phyloP scores from a whole-genome alignment of 768 basidiomycete genomes.

The Mycena metata region DNA sequence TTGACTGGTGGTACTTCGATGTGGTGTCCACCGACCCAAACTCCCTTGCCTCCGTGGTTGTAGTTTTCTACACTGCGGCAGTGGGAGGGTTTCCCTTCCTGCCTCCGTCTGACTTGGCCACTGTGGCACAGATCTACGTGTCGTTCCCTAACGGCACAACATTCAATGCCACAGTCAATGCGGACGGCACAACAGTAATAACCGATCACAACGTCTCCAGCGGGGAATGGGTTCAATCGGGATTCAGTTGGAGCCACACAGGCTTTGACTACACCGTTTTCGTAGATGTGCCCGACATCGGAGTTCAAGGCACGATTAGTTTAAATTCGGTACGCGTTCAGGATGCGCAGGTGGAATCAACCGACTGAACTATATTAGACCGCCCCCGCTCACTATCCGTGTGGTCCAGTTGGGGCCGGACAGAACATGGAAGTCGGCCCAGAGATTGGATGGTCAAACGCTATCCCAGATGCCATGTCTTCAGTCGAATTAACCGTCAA shows the following conservation, averaged over 20 bases:
- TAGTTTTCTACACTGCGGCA: constrained; percentile 33
- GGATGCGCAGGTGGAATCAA: not conserved
- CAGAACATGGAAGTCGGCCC: constrained; percentile 31
- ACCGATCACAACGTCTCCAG: constrained; percentile 16
- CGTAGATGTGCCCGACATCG: constrained; percentile 29
- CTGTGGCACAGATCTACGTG: constrained; percentile 22
- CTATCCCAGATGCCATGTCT: constrained; percentile 35
- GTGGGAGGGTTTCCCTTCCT: constrained; percentile 31
- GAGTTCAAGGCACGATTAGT: constrained; percentile 28
- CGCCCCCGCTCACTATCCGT: constrained; percentile 38
- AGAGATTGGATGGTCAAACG: constrained; percentile 38
- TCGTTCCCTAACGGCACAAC: constrained; percentile 30
- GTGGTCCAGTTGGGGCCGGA: constrained; percentile 21
- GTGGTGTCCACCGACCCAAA: constrained; percentile 33
- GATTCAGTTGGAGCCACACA: constrained; percentile 28
- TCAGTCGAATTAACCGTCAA: constrained; percentile 28
- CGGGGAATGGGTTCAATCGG: constrained; percentile 37
- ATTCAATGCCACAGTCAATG: not conserved
- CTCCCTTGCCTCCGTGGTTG: constrained; percentile 30
- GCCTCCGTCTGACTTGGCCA: constrained; percentile 8
- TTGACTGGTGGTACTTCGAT: constrained; percentile 41
- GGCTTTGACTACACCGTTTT: constrained; percentile 21
- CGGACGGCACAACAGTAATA: constrained; percentile 28
- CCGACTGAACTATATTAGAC: not conserved
- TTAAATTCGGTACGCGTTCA: constrained; percentile 13